Base-by-base conservation (phyloP, 2,329 filamentous ascomycete species). In the Clonostachys solani region DNA sequence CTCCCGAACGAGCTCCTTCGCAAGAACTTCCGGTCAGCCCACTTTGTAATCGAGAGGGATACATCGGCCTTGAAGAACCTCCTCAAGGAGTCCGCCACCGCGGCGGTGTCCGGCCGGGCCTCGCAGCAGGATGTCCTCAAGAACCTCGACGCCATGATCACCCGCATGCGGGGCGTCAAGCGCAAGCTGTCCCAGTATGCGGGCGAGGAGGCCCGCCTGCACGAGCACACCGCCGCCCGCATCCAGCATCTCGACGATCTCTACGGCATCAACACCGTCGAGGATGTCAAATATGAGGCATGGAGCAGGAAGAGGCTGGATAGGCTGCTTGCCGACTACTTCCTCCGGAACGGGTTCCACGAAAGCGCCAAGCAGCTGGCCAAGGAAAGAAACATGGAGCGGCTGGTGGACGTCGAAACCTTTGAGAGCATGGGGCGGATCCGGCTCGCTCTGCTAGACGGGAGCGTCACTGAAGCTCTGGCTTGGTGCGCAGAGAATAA, bases 401-500 rank as follows among this genome's bases (percentile, higher is more conserved):
- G 90, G 37, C 74, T 99, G 33, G 91, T 96, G 5, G 94, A 97
- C 65, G 77, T 96, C 2, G 84, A 91, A 44, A 92, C 91, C 1
- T 97, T 97, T 66, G 81, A 87, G 46, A 80, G 86, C 56, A 92
- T 92, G 72, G 86, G 86, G 51, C 79, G 78, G 49, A 90, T 97
- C 54, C 83, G 89, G 49, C 77, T 84, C 56, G 87, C 85, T 51
- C 69, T 99, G 50, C 71, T 80, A 40, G 75, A 77, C 37, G 83
- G 85, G 33, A 88, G 83, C 55, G 87, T 92, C 5, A 76, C 77
- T 35, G 88, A 95, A 57, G 92, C 91, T 18, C 67, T 99, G 47
- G 80, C 83, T 12, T 99, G 94, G 94, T 96, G 94, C 64, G 81
- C 77, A 15, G 92, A 97, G 59, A 96, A 96, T 66, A 94, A 95